Conservation (phyloP, 805 yeast species). For the Saccharomyces jurei region DNA sequence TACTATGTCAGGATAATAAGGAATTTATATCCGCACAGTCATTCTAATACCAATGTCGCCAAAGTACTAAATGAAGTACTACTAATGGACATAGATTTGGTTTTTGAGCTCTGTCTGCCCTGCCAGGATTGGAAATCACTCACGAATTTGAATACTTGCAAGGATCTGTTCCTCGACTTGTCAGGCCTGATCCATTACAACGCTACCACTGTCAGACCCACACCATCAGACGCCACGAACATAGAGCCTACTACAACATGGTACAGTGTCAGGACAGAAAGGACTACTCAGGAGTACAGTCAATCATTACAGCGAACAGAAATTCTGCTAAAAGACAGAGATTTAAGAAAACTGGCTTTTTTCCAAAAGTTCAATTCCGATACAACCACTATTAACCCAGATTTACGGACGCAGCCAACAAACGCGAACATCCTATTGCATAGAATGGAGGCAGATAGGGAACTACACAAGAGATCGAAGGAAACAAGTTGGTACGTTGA, state of each 20-base stretch:
- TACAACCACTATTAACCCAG: not conserved
- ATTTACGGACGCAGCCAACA: slow-evolving; percentile 3
- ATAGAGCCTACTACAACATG: not conserved
- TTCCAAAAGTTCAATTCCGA: slow-evolving; percentile 5
- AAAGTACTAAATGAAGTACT: not conserved
- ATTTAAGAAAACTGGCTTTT: slow-evolving; percentile 5
- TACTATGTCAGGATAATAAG: slow-evolving; percentile 21
- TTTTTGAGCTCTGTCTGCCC: slow-evolving; percentile 17
- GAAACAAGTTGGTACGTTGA: slow-evolving; percentile 71
- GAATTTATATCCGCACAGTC: slow-evolving; percentile 17
- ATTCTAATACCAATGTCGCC: not conserved
- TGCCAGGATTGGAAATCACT: slow-evolving; percentile 16
- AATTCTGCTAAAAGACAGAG: slow-evolving; percentile 14
- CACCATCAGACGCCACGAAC: not conserved
- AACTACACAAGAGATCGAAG: slow-evolving; percentile 75
- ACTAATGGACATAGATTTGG: not conserved
- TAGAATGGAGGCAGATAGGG: slow-evolving; percentile 90
- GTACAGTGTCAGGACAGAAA: not conserved
- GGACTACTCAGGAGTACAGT: slow-evolving; percentile 1
- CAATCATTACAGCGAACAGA: slow-evolving; percentile 4
- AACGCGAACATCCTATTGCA: slow-evolving; percentile 48
- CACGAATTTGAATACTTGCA: slow-evolving; percentile 13
- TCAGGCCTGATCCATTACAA: not conserved
- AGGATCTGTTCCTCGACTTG: slow-evolving; percentile 8
- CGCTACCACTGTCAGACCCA: not conserved